These are phyloP conservation scores for Penicillium lividum DNA, from an alignment of 495 filamentous ascomycete genomes.

Conservation along the genomic window DNA sequence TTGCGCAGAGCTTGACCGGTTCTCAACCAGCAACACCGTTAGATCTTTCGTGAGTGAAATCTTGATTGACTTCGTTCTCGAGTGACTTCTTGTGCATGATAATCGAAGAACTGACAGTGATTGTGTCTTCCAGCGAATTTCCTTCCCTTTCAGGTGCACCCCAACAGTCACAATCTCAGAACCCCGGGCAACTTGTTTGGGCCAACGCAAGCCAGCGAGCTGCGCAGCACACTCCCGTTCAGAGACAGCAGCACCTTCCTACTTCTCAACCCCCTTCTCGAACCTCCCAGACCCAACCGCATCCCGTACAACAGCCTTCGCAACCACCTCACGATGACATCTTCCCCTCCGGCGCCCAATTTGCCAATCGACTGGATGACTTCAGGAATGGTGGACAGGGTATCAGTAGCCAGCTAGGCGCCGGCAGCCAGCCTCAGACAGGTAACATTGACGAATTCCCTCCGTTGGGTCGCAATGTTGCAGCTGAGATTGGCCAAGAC, in stretches of 20 bases:
- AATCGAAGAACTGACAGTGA: constrained; percentile 19
- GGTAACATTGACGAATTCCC: constrained; percentile 82
- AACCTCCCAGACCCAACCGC: constrained; percentile 52
- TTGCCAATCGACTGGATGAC: constrained; percentile 57
- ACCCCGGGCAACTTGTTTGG: constrained; percentile 66
- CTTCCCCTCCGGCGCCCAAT: constrained; percentile 53
- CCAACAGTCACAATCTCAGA: constrained; percentile 61
- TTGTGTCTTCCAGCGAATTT: constrained; percentile 64
- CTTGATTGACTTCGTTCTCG: neutral
- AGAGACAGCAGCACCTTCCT: constrained; percentile 64
- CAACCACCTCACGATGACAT: constrained; percentile 59
- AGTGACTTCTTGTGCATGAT: neutral
- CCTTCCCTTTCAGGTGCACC: constrained; percentile 75
- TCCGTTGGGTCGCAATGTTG: constrained; percentile 69
- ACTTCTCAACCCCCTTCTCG: constrained; percentile 48
- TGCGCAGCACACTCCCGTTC: constrained; percentile 61
- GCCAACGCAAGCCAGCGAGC: constrained; percentile 58
- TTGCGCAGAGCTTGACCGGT: constrained; percentile 78
- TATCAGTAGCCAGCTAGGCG: constrained; percentile 56
- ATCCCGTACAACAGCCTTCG: constrained; percentile 58
- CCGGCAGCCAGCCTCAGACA: constrained; percentile 61
- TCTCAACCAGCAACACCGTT: constrained; percentile 74
- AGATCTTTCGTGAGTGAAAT: constrained; percentile 74
- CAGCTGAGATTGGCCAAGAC: constrained; percentile 71
- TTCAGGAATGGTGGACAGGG: constrained; percentile 62